These are phyloP conservation scores for Xylariaceae sp. DNA, from an alignment of 2,329 filamentous ascomycete species.

Conservation along the genomic window DNA sequence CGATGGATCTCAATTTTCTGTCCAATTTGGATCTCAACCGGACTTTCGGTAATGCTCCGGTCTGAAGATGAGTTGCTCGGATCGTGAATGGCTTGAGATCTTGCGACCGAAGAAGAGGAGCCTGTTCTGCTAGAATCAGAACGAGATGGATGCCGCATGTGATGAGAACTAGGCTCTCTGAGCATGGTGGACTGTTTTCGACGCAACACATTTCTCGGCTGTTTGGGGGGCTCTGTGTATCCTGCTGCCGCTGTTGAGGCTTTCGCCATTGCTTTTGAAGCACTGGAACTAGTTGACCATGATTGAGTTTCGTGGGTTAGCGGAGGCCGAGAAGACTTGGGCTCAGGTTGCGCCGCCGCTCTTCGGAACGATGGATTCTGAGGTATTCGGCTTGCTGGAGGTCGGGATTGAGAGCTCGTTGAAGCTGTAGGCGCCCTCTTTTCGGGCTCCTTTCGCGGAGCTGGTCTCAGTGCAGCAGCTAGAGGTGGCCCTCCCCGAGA, in stretches of 20 bases:
- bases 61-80: constrained; percentile 36
- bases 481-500: constrained; percentile 24
- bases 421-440: constrained; percentile 13
- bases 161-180: constrained; percentile 31
- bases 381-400: constrained; percentile 34
- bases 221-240: constrained; percentile 29
- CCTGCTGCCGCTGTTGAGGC: constrained; percentile 35
- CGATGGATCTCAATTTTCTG: constrained; percentile 41
- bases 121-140: constrained; percentile 36
- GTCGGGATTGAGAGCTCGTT: constrained; percentile 23
- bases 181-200: constrained; percentile 48
- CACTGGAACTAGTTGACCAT: constrained; percentile 35
- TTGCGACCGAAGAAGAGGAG: constrained; percentile 42
- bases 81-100: constrained; percentile 35
- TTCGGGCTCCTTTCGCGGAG: constrained; percentile 25
- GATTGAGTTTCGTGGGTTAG: constrained; percentile 42
- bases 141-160: constrained; percentile 31
- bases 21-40: constrained; percentile 39
- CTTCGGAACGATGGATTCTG: constrained; percentile 31
- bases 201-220: constrained; percentile 42
- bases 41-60: constrained; percentile 40
- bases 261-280: constrained; percentile 29
- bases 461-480: constrained; percentile 20
- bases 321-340: constrained; percentile 29
- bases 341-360: constrained; percentile 9